A percentile compares a stretch with the other conserved stretches of the same genome.
These are phyloP conservation scores for Pelargonium cotyledonis DNA, from an alignment of 441 rosid genomes.

Conservation along the genomic window DNA sequence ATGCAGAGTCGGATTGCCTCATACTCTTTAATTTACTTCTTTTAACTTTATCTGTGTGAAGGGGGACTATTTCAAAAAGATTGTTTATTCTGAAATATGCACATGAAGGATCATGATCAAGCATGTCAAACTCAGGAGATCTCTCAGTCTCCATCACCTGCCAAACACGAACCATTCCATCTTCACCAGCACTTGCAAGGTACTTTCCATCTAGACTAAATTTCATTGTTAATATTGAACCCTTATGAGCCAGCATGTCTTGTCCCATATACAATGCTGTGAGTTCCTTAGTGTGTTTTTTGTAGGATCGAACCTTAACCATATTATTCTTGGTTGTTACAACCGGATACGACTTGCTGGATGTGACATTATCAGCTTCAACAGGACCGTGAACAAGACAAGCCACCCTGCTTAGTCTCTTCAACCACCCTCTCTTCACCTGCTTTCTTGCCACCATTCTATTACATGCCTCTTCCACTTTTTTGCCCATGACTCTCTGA, in stretches of 20 bases:
- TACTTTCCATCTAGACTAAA: conserved; percentile 74
- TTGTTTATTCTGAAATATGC: too few species aligned
- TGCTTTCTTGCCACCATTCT: conserved; percentile 26
- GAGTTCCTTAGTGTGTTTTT: conserved; percentile 55
- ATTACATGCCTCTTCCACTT: conserved; percentile 28
- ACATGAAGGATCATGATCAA: too few species aligned
- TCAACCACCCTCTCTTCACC: conserved; percentile 56
- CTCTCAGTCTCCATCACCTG: conserved; percentile 34
- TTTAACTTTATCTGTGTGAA: too few species aligned
- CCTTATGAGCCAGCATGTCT: conserved; percentile 67
- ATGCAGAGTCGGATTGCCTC: too few species aligned
- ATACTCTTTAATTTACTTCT: too few species aligned
- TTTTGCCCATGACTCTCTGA: conserved; percentile 28
- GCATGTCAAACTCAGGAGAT: too few species aligned
- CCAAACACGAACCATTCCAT: conserved; percentile 73
- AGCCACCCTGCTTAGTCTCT: conserved; percentile 41
- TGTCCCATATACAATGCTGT: conserved; percentile 51
- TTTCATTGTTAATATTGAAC: conserved; percentile 66
- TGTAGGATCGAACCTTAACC: conserved; percentile 48
- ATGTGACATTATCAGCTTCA: conserved; percentile 27
- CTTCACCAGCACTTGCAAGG: conserved; percentile 82
- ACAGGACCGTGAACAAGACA: conserved; percentile 40
- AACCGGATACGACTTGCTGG: conserved; percentile 19
- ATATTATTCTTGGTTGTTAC: conserved; percentile 36
- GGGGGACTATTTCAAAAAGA: too few species aligned